A percentile compares a stretch with the other conserved stretches of the same genome.
Conservation (phyloP, 2,329 filamentous ascomycete species). For the Phialocephala sp. region DNA sequence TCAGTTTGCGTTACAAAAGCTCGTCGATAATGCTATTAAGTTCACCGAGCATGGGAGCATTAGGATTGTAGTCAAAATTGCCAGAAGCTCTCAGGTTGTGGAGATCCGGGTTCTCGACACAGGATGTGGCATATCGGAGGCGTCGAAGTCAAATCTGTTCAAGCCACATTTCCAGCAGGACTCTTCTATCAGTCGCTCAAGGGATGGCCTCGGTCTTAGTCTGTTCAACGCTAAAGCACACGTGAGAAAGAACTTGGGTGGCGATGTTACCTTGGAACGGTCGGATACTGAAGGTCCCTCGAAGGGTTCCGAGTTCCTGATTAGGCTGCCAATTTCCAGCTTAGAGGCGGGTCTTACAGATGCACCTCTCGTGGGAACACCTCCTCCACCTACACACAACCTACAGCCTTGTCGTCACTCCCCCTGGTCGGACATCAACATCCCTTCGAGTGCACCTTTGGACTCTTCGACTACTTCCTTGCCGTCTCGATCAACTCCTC, state of each 20-base stretch:
- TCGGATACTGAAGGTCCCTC: conserved; percentile 65
- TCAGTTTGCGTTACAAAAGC: conserved; percentile 47
- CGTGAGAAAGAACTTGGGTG: conserved; percentile 67
- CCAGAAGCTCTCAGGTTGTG: conserved; percentile 57
- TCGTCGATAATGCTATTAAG: conserved; percentile 70
- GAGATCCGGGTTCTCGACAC: conserved; percentile 69
- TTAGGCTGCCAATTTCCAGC: conserved; percentile 59
- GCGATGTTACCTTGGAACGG: conserved; percentile 67
- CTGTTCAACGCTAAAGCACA: conserved; percentile 75
- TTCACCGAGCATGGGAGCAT: conserved; percentile 71
- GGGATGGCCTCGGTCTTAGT: conserved; percentile 72
- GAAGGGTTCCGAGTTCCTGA: conserved; percentile 71
- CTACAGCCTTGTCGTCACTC: conserved; percentile 9
- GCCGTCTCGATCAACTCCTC: conserved; percentile 1
- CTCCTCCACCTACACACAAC: conserved; percentile 27
- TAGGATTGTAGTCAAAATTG: conserved; percentile 61
- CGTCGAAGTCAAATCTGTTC: conserved; percentile 70
- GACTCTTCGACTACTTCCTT: not conserved
- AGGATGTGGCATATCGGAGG: conserved; percentile 70
- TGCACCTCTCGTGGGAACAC: conserved; percentile 32
- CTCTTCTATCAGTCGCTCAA: conserved; percentile 68
- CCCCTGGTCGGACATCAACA: conserved; percentile 14
- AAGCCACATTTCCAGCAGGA: conserved; percentile 74
- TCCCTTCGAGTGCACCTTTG: not conserved
- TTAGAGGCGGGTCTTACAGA: conserved; percentile 28